Base-by-base conservation (phyloP, 495 filamentous ascomycete species). In the Letharia columbiana region DNA sequence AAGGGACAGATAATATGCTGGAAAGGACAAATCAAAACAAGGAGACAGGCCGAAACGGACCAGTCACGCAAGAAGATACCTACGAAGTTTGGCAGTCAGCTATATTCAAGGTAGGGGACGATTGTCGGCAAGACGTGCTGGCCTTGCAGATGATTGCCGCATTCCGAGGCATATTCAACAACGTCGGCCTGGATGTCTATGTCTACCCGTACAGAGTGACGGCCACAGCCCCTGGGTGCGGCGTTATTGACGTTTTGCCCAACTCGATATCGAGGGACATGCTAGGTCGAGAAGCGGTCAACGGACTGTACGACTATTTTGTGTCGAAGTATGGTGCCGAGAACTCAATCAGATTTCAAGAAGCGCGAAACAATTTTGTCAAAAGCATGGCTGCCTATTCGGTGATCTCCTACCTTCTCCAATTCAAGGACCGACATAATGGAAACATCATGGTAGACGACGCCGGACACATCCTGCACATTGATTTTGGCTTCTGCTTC, bases 361-460 rank as follows among this genome's bases (percentile, higher is more conserved):
- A 96, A 73, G 95, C 95, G 4, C 86, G 95, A 49, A 94, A 86
- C 74, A 96, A 97, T 73, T 99, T 99, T 70, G 92, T 99, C 71
- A 98, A 98, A 82, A 96, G 91, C 77, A 98, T 99, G 95, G 95
- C 95, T 4, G 94, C 93, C n/a, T 98, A 99, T 76, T 96, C 91
- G n/a, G 87, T 98, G 66, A 97, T 98, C 62, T 94, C 91, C 0
- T 98, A 95, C 76, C 81, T 99, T 11, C 80, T 99, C 39, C 96
- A 99, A 72, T 96, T 99, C 86, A 99, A 99, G 76, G 95, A 99
- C 75, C 86, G 95, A 8, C 95, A 99, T 76, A 99, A 99, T 74
- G 95, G 95, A 52, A 99, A 99, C 77, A 98, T 99, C 79, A 98
- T 99, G 95, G 84, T 99, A 52, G 91, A 98, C 72, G 92, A 96